Evolutionary conservation across 2,329 filamentous ascomycete genomes (phyloP).

Genomic region (Macrophomina pseudophaseolina): DNA sequence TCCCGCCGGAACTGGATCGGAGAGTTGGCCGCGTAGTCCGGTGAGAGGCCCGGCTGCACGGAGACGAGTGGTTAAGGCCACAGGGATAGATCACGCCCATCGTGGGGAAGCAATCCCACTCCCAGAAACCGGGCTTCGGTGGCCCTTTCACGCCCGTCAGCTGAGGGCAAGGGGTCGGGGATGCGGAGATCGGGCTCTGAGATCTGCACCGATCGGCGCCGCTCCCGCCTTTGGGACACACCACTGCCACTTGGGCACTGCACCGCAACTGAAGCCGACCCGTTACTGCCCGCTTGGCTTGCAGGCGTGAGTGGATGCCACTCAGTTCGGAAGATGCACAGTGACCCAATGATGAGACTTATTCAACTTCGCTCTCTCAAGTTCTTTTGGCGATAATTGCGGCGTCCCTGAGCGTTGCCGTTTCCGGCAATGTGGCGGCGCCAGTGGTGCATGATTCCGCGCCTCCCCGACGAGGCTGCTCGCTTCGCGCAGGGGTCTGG

Average conservation of each 20-base stretch:
- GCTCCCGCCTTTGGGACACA: neutral
- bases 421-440: neutral
- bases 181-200: neutral
- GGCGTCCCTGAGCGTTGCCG: neutral
- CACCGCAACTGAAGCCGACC: neutral
- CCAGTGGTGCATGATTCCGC: neutral
- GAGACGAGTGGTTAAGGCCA: neutral
- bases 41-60: neutral
- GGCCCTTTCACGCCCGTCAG: neutral
- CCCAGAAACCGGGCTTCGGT: neutral
- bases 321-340: too few relatives aligned
- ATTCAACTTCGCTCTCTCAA: neutral
- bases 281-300: neutral
- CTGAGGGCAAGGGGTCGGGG: neutral
- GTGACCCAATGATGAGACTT: too few relatives aligned
- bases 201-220: slow-evolving; percentile 3
- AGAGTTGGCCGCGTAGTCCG: neutral
- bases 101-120: neutral
- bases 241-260: neutral
- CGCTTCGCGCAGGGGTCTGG: neutral
- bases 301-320: too few relatives aligned
- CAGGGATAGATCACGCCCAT: neutral
- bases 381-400: neutral
- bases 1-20: neutral
- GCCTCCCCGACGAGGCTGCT: neutral